These are phyloP conservation scores for Fusarium liriodendri DNA, from an alignment of 2,329 filamentous ascomycete species.

Conservation along the genomic window DNA sequence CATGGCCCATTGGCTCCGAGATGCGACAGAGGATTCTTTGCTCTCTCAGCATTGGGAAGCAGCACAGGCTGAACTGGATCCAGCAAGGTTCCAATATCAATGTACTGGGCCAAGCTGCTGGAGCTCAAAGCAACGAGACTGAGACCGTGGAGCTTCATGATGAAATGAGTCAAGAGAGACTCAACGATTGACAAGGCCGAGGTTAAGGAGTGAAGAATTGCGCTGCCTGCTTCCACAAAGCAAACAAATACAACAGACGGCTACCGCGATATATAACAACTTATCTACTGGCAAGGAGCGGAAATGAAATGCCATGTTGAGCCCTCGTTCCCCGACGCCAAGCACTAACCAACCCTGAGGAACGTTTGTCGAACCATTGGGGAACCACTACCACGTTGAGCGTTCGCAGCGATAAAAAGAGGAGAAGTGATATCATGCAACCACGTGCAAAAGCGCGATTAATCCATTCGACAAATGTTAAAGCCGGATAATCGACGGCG, in stretches of 20 bases:
- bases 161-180: not conserved
- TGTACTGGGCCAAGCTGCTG: not conserved
- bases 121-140: conserved; percentile 2
- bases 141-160: not conserved
- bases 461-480: not conserved
- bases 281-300: not conserved
- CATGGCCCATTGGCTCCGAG: conserved; percentile 66
- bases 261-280: not conserved
- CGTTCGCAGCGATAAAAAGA: not conserved
- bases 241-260: not conserved
- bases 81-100: conserved; percentile 34
- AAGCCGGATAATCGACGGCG: not conserved
- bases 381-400: not conserved
- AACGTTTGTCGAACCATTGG: not conserved
- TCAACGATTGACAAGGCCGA: not conserved
- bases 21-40: conserved; percentile 58
- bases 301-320: not conserved
- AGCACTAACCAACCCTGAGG: not conserved
- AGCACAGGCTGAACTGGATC: conserved; percentile 44
- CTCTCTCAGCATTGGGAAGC: conserved; percentile 41
- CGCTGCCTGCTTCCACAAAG: not conserved
- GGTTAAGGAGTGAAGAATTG: not conserved
- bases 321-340: not conserved
- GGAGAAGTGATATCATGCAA: not conserved
- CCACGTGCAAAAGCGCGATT: not conserved